These are phyloP conservation scores for Rhizopus stolonifer DNA, from an alignment of 371 early-diverging fungal genomes.

Conservation along the genomic window DNA sequence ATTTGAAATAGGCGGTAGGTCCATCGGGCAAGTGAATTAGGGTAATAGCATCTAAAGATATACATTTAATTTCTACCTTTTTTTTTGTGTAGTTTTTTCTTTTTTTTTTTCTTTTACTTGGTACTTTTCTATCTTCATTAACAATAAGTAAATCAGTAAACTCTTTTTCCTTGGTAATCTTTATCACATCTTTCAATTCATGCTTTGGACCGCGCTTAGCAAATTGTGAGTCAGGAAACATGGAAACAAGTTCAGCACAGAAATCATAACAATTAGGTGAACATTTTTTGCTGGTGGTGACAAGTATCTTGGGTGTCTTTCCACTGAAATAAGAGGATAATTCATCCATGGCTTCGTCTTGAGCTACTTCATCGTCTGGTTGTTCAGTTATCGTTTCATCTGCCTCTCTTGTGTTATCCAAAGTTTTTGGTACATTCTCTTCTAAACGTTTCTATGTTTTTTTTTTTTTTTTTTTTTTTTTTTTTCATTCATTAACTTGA, in stretches of 20 bases:
- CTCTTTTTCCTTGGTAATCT: constrained; percentile 83
- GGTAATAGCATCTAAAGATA: constrained; percentile 75
- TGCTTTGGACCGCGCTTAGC: constrained; percentile 86
- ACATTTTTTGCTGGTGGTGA: constrained; percentile 85
- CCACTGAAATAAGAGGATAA: constrained; percentile 90
- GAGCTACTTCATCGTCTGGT: constrained; percentile 80
- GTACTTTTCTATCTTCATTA: constrained; percentile 88
- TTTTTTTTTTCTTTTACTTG: constrained; percentile 59
- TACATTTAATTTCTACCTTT: background rate
- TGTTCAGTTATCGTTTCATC: constrained; percentile 91
- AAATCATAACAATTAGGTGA: constrained; percentile 69
- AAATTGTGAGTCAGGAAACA: constrained; percentile 92
- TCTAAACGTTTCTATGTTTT: constrained; percentile 72
- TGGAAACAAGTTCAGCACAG: constrained; percentile 83
- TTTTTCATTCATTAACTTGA: no score
- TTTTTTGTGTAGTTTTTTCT: background rate
- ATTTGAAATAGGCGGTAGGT: constrained; percentile 95
- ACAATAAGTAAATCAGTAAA: constrained; percentile 93
- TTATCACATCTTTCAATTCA: constrained; percentile 87
- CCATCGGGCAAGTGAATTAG: constrained; percentile 96
- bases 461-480: background rate
- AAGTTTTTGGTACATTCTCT: constrained; percentile 89
- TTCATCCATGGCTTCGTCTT: constrained; percentile 92
- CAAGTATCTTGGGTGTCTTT: constrained; percentile 87
- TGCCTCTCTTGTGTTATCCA: constrained; percentile 89